Conservation (phyloP, 805 yeast genomes). For the Metschnikowia noctiluminum region DNA sequence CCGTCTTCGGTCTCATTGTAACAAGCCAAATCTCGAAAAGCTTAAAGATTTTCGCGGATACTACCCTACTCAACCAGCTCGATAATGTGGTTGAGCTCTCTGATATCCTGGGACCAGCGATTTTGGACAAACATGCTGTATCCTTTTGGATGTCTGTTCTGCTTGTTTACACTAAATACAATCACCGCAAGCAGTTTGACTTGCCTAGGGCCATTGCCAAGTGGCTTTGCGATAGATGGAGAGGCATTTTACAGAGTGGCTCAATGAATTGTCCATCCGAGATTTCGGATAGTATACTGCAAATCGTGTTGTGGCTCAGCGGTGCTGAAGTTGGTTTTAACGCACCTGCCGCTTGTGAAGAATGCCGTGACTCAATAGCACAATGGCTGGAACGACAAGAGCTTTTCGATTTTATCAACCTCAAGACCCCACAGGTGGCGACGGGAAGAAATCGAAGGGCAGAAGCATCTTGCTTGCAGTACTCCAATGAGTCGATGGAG, state of each 20-base stretch:
- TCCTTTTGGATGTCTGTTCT: conserved; percentile 51
- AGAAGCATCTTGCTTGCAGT: background rate
- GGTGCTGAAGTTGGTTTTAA: background rate
- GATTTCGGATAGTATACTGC: background rate
- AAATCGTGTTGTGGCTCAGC: conserved; percentile 2
- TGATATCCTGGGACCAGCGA: conserved; percentile 47
- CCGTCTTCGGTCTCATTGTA: conserved; percentile 21
- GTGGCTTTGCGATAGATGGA: conserved; percentile 55
- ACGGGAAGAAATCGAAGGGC: conserved; percentile 5
- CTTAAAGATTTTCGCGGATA: conserved; percentile 29
- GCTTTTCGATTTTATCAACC: background rate
- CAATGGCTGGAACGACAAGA: too few species aligned
- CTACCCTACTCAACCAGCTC: conserved; percentile 42
- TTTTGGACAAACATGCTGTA: conserved; percentile 44
- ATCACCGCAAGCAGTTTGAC: conserved; percentile 25
- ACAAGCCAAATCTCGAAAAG: conserved; percentile 6
- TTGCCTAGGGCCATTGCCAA: conserved; percentile 32
- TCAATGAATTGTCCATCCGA: background rate
- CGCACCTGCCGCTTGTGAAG: too few species aligned
- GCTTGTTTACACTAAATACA: conserved; percentile 32
- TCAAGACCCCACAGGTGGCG: background rate
- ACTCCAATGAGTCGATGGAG: conserved; percentile 1
- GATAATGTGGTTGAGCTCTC: conserved; percentile 36
- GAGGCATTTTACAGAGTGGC: conserved; percentile 11
- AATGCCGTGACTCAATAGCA: too few species aligned